These are phyloP conservation scores for Citeromyces hawaiiensis DNA, from an alignment of 1,139 yeast species.

Conservation along the genomic window DNA sequence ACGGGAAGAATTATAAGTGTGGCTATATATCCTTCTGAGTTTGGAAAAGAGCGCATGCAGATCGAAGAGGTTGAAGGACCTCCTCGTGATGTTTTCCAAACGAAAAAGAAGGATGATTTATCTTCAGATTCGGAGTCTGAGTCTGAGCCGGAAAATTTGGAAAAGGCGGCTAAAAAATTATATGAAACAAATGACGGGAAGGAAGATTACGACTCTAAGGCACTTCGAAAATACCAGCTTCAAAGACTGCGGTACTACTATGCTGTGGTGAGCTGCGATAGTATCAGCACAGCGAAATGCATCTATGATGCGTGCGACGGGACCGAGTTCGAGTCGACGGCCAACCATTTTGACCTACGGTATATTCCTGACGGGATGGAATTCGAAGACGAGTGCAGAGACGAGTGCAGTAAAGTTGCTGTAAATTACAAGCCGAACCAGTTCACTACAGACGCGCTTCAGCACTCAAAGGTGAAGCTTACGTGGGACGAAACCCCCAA, in stretches of 20 bases:
- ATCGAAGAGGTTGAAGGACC: conserved; percentile 91
- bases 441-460: conserved; percentile 87
- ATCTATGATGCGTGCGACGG: conserved; percentile 89
- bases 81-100: conserved; percentile 63
- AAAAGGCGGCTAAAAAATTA: conserved; percentile 46
- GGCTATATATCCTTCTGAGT: conserved; percentile 80
- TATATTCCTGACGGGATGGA: conserved; percentile 88
- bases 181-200: conserved; percentile 56
- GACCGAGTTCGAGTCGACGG: conserved; percentile 90
- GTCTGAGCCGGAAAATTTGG: conserved; percentile 27
- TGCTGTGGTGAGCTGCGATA: conserved; percentile 84
- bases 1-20: conserved; percentile 63
- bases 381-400: conserved; percentile 67
- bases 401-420: conserved; percentile 61
- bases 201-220: conserved; percentile 60
- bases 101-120: conserved; percentile 14
- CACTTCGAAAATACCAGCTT: conserved; percentile 44
- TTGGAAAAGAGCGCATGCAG: conserved; percentile 86
- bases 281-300: conserved; percentile 52
- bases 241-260: conserved; percentile 83
- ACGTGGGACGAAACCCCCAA: conserved; percentile 99
- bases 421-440: conserved; percentile 68
- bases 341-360: conserved; percentile 84
- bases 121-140: conserved; percentile 25
- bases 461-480: conserved; percentile 83